phyloP scores from a whole-genome alignment of 805 yeast genomes.

The Candida ficus region DNA sequence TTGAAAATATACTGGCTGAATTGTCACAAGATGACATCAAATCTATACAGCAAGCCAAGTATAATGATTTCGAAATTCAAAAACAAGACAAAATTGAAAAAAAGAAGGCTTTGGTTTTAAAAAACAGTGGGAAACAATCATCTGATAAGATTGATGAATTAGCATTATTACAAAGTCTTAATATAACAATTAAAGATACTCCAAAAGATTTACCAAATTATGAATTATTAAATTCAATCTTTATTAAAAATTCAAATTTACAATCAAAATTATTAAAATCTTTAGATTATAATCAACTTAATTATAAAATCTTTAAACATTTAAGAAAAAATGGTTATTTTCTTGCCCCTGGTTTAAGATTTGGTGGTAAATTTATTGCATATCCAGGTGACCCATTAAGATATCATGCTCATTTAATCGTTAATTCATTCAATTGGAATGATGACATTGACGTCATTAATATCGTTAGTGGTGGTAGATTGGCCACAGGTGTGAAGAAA shows the following conservation, averaged over 20 bases:
- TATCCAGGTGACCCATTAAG: slow-evolving; percentile 94
- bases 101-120: slow-evolving; percentile 2
- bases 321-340: slow-evolving; percentile 38
- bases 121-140: slow-evolving; percentile 2
- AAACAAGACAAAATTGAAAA: slow-evolving; percentile 7
- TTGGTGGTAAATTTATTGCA: slow-evolving; percentile 85
- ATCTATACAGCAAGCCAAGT: slow-evolving; percentile 8
- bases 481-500: slow-evolving; percentile 91
- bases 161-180: slow-evolving; percentile 12
- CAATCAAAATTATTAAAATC: slow-evolving; percentile 9
- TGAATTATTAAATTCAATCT: slow-evolving; percentile 10
- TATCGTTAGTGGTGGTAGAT: slow-evolving; percentile 78
- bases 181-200: slow-evolving; percentile 16
- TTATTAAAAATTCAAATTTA: slow-evolving; percentile 10
- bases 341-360: slow-evolving; percentile 80
- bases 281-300: slow-evolving; percentile 2
- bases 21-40: slow-evolving; percentile 14
- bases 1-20: slow-evolving; percentile 14
- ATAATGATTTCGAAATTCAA: slow-evolving; percentile 3
- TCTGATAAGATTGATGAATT: slow-evolving; percentile 10
- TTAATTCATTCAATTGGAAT: slow-evolving; percentile 44
- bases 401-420: slow-evolving; percentile 82
- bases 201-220: slow-evolving; percentile 14
- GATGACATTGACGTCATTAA: slow-evolving; percentile 52
- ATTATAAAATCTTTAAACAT: slow-evolving; percentile 13